Base-by-base conservation (phyloP, 108 stramenopile species). In the Skeletonema grethae region DNA sequence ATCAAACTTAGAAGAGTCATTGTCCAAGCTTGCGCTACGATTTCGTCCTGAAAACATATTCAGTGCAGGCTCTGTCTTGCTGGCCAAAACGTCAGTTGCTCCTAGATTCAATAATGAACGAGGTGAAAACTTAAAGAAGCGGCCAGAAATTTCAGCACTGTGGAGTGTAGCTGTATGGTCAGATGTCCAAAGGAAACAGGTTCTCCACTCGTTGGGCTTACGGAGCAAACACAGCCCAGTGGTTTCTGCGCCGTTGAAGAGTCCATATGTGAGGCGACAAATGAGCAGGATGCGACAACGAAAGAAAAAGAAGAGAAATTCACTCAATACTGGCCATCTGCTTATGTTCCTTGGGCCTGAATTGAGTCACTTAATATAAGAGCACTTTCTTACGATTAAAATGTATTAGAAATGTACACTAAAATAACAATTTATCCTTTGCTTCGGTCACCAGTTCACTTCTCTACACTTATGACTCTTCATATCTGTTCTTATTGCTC, bases 161-260 rank as follows among this genome's bases (percentile, higher is more conserved):
- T 79, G 78, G 78, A 70, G 67, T 68, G 78, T 34, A 25, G 53
- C 69, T 24, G 57, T 48, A 55, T 79, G 66, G 78, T 59, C 69
- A 20, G 67, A 72, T 12, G 32, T 24, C n/a, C 69, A 71, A 50
- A 65, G 57, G 16, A 68, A 79, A 43, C 63, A 70, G 38, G 39
- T 72, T 13, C 61, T 79, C 1, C 64, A 67, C 48, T 43, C 65
- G 11, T 43, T 79, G 36, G 70, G 78, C 9, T 62, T 79, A 58
- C 45, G 70, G 36, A 48, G 63, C 24, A 68, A 46, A 10, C 46
- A 67, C 34, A 79, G 78, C 39, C 78, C 78, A 2, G 32, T 79
- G 30, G 67, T 72, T 32, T 53, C 50, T 53, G 41, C 78, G 7
- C 78, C 78, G 25, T 63, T 79, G 45, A 79, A 72, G 43, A 79